phyloP scores from a whole-genome alignment of 2,329 filamentous ascomycete species.

The Fusarium keratoplasticum region DNA sequence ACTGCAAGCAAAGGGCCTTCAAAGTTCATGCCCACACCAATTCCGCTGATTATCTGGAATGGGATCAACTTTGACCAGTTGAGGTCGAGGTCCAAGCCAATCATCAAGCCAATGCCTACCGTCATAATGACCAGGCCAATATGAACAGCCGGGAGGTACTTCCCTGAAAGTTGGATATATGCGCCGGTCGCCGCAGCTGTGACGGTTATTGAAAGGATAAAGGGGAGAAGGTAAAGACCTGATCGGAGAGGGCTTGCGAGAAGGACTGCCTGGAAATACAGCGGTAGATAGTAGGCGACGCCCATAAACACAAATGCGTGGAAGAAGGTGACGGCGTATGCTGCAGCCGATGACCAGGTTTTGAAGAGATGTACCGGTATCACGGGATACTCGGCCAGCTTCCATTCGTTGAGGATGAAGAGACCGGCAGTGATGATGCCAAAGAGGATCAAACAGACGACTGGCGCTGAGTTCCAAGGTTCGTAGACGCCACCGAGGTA shows the following conservation, averaged over 20 bases:
- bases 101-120: conserved; percentile 68
- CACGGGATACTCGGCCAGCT: conserved; percentile 73
- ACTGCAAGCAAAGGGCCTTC: conserved; percentile 72
- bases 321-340: conserved; percentile 59
- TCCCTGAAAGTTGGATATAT: conserved; percentile 65
- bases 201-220: conserved; percentile 62
- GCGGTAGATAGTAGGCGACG: conserved; percentile 76
- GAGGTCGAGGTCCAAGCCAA: conserved; percentile 64
- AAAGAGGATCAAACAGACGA: conserved; percentile 73
- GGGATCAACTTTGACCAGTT: conserved; percentile 61
- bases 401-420: conserved; percentile 72
- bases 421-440: conserved; percentile 60
- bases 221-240: conserved; percentile 71
- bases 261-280: conserved; percentile 78
- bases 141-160: conserved; percentile 67
- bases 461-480: conserved; percentile 71
- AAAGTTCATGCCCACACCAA: conserved; percentile 72
- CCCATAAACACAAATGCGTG: conserved; percentile 72
- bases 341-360: conserved; percentile 66
- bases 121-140: conserved; percentile 65
- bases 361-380: conserved; percentile 74
- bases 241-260: conserved; percentile 71
- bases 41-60: conserved; percentile 70
- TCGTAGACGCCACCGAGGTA: conserved; percentile 74
- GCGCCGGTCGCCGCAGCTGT: conserved; percentile 56